These are phyloP conservation scores for Neophaeococcomyces mojaviensis DNA, from an alignment of 2,329 filamentous ascomycete species.

Conservation along the genomic window DNA sequence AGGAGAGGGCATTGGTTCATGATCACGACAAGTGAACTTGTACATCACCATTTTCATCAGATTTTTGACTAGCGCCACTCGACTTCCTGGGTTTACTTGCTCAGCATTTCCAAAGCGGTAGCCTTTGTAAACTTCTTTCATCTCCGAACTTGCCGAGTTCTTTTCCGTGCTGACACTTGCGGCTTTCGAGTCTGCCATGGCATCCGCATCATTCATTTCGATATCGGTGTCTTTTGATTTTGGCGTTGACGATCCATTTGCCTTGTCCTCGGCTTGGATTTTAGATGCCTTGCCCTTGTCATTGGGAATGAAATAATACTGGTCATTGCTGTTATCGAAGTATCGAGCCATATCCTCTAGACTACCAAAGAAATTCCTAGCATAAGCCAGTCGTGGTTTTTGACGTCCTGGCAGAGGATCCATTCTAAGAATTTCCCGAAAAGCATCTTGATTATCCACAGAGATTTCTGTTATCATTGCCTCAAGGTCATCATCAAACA, in stretches of 20 bases:
- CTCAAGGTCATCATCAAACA: constrained; percentile 26
- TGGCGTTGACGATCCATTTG: neutral
- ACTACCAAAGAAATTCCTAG: constrained; percentile 54
- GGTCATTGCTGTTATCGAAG: constrained; percentile 54
- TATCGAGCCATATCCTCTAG: constrained; percentile 54
- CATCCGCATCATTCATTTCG: neutral
- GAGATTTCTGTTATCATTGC: constrained; percentile 39
- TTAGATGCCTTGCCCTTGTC: constrained; percentile 15
- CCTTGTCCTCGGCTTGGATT: constrained; percentile 12
- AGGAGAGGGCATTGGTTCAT: constrained; percentile 40
- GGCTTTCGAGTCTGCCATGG: neutral
- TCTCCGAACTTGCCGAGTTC: constrained; percentile 3
- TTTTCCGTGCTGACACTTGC: neutral
- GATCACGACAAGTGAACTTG: constrained; percentile 50
- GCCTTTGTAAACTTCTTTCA: constrained; percentile 45
- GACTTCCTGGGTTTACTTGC: constrained; percentile 53
- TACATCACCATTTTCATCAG: constrained; percentile 53
- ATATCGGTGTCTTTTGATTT: neutral
- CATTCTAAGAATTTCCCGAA: constrained; percentile 47
- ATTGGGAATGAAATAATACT: constrained; percentile 42
- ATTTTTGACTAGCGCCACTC: constrained; percentile 47
- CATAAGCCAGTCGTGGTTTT: constrained; percentile 46
- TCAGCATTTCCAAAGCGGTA: constrained; percentile 49
- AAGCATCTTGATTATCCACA: constrained; percentile 50
- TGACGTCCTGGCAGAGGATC: constrained; percentile 36